Evolutionary conservation across 2,329 filamentous ascomycete species (phyloP), one percentile per base, ranked within the genome.

Genomic region (Alternaria rosae): DNA sequence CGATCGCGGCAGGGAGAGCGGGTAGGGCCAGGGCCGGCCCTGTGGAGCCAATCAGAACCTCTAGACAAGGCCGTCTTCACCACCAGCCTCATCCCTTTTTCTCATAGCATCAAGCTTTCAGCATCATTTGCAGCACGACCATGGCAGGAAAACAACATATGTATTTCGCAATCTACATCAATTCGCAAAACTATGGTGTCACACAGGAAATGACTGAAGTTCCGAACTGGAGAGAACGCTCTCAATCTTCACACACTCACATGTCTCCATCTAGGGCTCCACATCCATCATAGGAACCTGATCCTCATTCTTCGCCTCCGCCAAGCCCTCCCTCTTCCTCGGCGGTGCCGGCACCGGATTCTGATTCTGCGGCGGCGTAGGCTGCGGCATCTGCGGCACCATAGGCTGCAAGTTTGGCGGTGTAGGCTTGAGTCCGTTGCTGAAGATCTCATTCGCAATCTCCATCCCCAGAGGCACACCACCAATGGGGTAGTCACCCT

Each of bases 391-490:
- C 35, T 38, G 35, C 35, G 35, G 35, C 35, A 38, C 35, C 59
- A 50, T 43, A n/a, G 62, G 59, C 58, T 67, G 64, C 8, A 17
- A 51, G 10, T 57, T 56, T 0, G 38, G 32, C 2, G 64, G 64
- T 42, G 64, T 67, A 28, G 64, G 64, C 52, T 15, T 62, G 13
- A 67, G 15, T 8, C 59, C 59, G 5, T 28, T 54, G 6, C 55
- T 50, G 11, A 55, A 67, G 17, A 67, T 67, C 57, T 66, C 62
- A 59, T 67, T 50, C 17, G 61, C 65, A 48, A 67, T 66, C 20
- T 38, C 64, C 6, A 67, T 65, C 7, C 64, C 64, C 23, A 67
- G 32, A 23, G 64, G 64, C 41, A 67, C 53, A 35, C 65, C 65
- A 20, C 65, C 65, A 17, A 67, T 66, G 2, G 65, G 60, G 4